A percentile compares a stretch with the other conserved stretches of the same genome.
phyloP scores from a whole-genome alignment of 257 asterid genomes.

The Hygrophila difformis region DNA sequence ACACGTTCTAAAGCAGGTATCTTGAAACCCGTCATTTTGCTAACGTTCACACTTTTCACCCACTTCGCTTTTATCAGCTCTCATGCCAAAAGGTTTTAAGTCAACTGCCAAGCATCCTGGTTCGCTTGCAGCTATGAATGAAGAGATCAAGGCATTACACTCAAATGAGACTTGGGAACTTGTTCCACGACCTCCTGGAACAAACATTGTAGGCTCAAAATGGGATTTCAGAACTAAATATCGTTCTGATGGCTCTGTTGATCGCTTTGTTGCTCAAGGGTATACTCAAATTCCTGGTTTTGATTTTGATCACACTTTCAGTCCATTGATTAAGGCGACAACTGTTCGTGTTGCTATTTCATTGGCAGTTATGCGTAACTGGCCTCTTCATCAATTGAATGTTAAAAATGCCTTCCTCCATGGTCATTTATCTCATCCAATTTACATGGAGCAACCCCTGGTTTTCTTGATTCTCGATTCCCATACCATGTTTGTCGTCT shows the following conservation, averaged over 20 bases:
- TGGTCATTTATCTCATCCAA: conserved; percentile 1
- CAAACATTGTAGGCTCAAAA: conserved; percentile 1
- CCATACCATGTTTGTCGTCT: not conserved
- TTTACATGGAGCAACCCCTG: not conserved
- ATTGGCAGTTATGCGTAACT: not conserved
- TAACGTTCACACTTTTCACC: too few species aligned
- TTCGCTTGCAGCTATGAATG: not conserved
- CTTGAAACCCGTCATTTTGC: too few species aligned
- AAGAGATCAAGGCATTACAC: not conserved
- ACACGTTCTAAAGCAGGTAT: too few species aligned
- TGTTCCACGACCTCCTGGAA: not conserved
- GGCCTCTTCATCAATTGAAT: too few species aligned
- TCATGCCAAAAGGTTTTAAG: not conserved
- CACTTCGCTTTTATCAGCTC: too few species aligned
- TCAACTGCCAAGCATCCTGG: not conserved
- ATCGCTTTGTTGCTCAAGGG: not conserved
- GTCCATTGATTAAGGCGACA: not conserved
- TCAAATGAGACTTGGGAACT: not conserved
- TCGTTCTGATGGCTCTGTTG: not conserved
- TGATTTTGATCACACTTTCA: not conserved
- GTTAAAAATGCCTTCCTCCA: too few species aligned
- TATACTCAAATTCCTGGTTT: not conserved
- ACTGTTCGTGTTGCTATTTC: not conserved
- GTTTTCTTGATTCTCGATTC: not conserved
- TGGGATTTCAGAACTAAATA: not conserved